Base-by-base conservation (phyloP, 2,329 filamentous ascomycete species). In the Hypomyces rosellus region DNA sequence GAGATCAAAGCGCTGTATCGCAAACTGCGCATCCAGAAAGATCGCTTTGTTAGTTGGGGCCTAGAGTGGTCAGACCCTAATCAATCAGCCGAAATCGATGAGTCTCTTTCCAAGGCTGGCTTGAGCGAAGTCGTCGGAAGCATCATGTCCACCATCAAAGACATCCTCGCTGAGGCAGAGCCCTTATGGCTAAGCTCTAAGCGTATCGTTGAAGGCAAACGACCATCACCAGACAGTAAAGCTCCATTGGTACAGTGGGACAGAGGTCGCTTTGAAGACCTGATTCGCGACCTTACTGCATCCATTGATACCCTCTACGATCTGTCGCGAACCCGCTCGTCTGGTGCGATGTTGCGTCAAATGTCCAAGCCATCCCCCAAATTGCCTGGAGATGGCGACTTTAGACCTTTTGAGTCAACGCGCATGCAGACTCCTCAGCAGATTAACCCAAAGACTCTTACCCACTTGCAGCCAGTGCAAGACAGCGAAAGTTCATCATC, bases 271-370 rank as follows among this genome's bases (percentile, higher is more conserved):
- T 90, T 91, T 58, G 82, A 88, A 59, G 86, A 89, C 59, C 72
- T 91, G 13, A 78, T 90, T 37, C 78, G 79, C 55, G 86, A 91
- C 60, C 72, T 91, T 55, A 90, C 86, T 14, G 80, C 81, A 5
- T 89, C 85, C 2, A 89, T 91, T 63, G 88, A 91, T 66, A 89
- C 85, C 0, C 75, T 92, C 1, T 90, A 88, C 64, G 86, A 90
- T 61, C 73, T 91, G 13, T 89, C 86, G 0, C 73, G 83, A 45
- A 85, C 85, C 13, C 74, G 86, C 16, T 74, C 76, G 1, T 75
- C 74, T 1, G 70, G 68, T 1, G 66, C 68, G 3, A 59, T 66
- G 11, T 62, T 67, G 2, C 52, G 59, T 47, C 46, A 64, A 55
- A 42, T 60, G 51, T 54, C 64, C 55, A 60, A 69, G 61, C 51